Conservation (phyloP, 495 filamentous ascomycete genomes). For the Tirmania nivea region DNA sequence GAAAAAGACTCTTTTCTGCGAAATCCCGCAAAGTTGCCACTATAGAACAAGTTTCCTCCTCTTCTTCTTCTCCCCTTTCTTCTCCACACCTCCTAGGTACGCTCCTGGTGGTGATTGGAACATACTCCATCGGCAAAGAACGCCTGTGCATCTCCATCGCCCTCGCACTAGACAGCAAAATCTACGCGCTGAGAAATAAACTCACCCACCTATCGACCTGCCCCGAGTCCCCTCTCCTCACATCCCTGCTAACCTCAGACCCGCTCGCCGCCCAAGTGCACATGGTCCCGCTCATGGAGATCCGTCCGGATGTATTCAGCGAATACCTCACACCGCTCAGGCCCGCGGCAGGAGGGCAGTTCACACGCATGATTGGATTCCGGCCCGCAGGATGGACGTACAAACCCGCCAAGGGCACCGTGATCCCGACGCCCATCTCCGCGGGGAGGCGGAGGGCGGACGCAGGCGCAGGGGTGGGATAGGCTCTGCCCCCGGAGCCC, state of each 20-base stretch:
- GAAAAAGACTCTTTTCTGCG: slow-evolving; percentile 12
- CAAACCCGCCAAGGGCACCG: slow-evolving; percentile 41
- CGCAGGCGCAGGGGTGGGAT: slow-evolving; percentile 41
- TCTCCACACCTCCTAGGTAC: slow-evolving; percentile 26
- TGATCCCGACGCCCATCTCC: slow-evolving; percentile 35
- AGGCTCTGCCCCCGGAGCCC: slow-evolving; percentile 50
- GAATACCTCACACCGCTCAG: slow-evolving; percentile 64
- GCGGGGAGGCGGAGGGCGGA: no score
- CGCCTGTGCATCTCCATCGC: slow-evolving; percentile 85
- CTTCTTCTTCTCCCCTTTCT: neutral
- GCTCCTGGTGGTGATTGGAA: slow-evolving; percentile 80
- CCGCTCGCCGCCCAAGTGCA: slow-evolving; percentile 81
- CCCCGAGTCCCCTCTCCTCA: slow-evolving; percentile 67
- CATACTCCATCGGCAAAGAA: slow-evolving; percentile 96
- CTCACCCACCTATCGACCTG: slow-evolving; percentile 51
- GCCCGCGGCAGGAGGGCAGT: slow-evolving; percentile 37
- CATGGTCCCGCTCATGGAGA: slow-evolving; percentile 88
- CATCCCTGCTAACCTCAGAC: slow-evolving; percentile 50
- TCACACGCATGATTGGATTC: slow-evolving; percentile 75
- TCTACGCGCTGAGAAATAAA: slow-evolving; percentile 67
- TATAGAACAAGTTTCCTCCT: neutral
- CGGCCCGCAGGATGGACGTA: slow-evolving; percentile 85
- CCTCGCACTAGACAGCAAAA: slow-evolving; percentile 64
- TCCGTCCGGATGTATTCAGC: slow-evolving; percentile 63
- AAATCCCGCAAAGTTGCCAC: slow-evolving; percentile 6